These are phyloP conservation scores for Pyrenophora graminea DNA, from an alignment of 2,329 filamentous ascomycete genomes.

Conservation along the genomic window DNA sequence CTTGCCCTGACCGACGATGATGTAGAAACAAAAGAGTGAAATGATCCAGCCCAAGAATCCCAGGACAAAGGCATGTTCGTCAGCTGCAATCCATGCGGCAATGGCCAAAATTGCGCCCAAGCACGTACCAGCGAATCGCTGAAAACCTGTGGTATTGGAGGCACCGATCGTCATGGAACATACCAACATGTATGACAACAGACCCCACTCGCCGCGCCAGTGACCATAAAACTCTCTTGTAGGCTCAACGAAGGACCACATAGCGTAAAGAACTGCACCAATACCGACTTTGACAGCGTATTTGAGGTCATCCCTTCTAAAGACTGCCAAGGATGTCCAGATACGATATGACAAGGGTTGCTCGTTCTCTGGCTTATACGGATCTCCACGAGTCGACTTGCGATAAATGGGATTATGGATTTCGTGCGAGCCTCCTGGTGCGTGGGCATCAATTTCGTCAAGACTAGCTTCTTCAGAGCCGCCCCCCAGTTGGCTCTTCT, in stretches of 20 bases:
- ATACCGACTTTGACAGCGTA: conserved; percentile 94
- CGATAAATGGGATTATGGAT: conserved; percentile 44
- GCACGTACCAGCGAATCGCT: conserved; percentile 84
- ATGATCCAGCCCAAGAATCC: conserved; percentile 81
- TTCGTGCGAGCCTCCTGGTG: conserved; percentile 38
- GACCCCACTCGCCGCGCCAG: conserved; percentile 95
- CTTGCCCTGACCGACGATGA: conserved; percentile 82
- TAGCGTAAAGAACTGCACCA: conserved; percentile 84
- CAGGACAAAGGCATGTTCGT: conserved; percentile 75
- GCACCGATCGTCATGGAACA: conserved; percentile 97
- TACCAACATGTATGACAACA: conserved; percentile 96
- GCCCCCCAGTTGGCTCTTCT: conserved; percentile 13
- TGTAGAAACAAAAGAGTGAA: conserved; percentile 82
- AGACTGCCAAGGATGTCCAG: conserved; percentile 59
- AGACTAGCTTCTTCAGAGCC: conserved; percentile 34
- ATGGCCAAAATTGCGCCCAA: conserved; percentile 78
- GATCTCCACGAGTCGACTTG: conserved; percentile 32
- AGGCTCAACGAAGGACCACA: conserved; percentile 80
- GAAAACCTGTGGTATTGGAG: conserved; percentile 87
- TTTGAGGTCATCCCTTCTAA: conserved; percentile 67
- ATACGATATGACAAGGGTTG: conserved; percentile 53
- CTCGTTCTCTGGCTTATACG: conserved; percentile 33
- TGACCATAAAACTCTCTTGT: conserved; percentile 80
- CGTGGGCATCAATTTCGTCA: conserved; percentile 33
- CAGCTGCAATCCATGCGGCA: conserved; percentile 74